phyloP scores from a whole-genome alignment of 305 asterid genomes.

The Andrographis paniculata region DNA sequence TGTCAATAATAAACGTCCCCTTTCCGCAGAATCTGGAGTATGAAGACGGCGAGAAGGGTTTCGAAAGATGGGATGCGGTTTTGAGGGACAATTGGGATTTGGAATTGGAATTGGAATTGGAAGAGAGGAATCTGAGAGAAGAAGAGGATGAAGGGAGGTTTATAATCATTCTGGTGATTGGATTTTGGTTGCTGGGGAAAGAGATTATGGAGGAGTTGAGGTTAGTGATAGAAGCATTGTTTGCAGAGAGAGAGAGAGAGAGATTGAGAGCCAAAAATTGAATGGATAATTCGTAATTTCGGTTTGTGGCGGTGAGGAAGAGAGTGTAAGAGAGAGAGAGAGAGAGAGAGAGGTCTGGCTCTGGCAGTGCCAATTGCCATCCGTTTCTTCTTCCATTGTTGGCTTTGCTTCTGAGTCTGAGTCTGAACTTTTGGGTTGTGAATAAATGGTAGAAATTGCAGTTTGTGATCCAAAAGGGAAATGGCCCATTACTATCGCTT shows the following conservation, averaged over 20 bases:
- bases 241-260: no score
- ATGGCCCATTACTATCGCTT: no score
- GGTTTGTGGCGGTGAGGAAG: constrained; percentile 55
- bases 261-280: constrained; percentile 19
- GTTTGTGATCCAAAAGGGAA: constrained; percentile 9
- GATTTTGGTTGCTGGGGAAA: neutral
- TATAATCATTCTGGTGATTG: constrained; percentile 42
- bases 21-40: constrained; percentile 33
- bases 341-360: no score
- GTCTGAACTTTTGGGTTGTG: neutral
- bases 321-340: constrained; percentile 23
- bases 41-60: constrained; percentile 31
- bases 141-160: constrained; percentile 50
- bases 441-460: constrained; percentile 1
- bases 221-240: constrained; percentile 21
- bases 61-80: constrained; percentile 38
- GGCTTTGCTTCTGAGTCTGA: no score
- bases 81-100: constrained; percentile 26
- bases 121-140: constrained; percentile 34
- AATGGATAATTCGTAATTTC: constrained; percentile 41
- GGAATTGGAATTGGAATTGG: constrained; percentile 38
- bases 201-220: constrained; percentile 17
- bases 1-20: constrained; percentile 24
- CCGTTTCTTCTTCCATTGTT: no score
- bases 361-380: no score